Evolutionary conservation across 2,329 filamentous ascomycete species (phyloP), one percentile per base, ranked within the genome.

Genomic region (Mollisiaceae sp.): DNA sequence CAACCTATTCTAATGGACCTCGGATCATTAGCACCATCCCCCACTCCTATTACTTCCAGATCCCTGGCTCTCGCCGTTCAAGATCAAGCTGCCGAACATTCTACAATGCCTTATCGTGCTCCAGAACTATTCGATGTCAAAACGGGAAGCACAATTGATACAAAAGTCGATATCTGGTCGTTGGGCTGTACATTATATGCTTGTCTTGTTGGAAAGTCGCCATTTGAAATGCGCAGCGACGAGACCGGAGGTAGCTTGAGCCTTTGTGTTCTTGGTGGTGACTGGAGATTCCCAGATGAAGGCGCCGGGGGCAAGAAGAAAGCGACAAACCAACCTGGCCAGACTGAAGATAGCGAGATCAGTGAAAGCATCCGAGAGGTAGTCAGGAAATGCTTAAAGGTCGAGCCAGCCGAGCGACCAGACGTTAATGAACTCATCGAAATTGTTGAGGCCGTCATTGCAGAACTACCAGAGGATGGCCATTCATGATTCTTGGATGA

Each of bases 81-180:
- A 80, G 95, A 99, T 78, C 91, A 88, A 47, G 95, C 95, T 24
- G 95, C 94, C 62, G 95, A 99, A 78, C 94, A 98, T 82, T 94
- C 90, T 70, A 99, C 95, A 47, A 98, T 99, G 94, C 94, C 95
- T 0, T 99, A 99, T 81, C 93, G 95, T 66, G 95, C 95, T 1
- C 95, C 95, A 0, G 95, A 99, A 79, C 89, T 99, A 67, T 99
- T 99, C 79, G 95, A 99, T 78, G 95, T 98, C 64, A 97, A 97
- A 80, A 97, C 93, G 2, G 94, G 92, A 68, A 89, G 90, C 58
- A 87, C 93, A 59, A 91, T 99, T 75, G 95, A 98, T 79, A 97
- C 94, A 14, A 97, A 97, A 77, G 93, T 97, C 47, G 95, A 99
- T 78, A 97, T 99, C 70, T 99, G 95, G 95, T 97, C 92, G 18